Conservation (phyloP, 371 early-diverging fungal genomes). For the Catenaria anguillulae region DNA sequence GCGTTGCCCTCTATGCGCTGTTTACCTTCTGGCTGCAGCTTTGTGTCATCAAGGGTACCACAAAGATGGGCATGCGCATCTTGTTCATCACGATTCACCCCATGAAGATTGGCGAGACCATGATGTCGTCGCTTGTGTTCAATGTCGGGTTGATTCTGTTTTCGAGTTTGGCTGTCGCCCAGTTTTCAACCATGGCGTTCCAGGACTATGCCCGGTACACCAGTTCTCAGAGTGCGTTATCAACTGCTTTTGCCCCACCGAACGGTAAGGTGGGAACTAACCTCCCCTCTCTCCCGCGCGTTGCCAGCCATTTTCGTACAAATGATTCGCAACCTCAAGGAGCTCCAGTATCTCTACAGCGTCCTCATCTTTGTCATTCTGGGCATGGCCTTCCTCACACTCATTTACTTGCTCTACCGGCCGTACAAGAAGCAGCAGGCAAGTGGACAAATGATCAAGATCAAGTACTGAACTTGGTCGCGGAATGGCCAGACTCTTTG, state of each 20-base stretch:
- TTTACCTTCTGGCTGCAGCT: constrained; percentile 33
- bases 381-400: constrained; percentile 19
- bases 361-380: constrained; percentile 25
- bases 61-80: constrained; percentile 35
- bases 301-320: constrained; percentile 38
- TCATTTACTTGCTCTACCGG: constrained; percentile 22
- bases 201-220: constrained; percentile 29
- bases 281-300: not conserved
- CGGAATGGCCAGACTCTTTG: no score
- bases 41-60: constrained; percentile 37
- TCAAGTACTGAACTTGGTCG: constrained; percentile 1
- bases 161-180: constrained; percentile 30
- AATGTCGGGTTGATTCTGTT: constrained; percentile 37
- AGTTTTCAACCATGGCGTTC: constrained; percentile 36
- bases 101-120: constrained; percentile 32
- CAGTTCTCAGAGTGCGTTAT: constrained; percentile 21
- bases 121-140: constrained; percentile 39
- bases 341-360: constrained; percentile 25
- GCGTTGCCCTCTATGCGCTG: constrained; percentile 32
- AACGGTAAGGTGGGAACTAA: not conserved
- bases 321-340: constrained; percentile 26
- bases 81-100: constrained; percentile 36
- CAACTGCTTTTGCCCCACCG: not conserved
- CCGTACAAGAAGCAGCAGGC: constrained; percentile 20
- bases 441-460: not conserved